A percentile compares a stretch with the other conserved stretches of the same genome.
phyloP scores from a whole-genome alignment of 225 moss, liverwort and hornwort species.

The Sphagnum tenellum region DNA sequence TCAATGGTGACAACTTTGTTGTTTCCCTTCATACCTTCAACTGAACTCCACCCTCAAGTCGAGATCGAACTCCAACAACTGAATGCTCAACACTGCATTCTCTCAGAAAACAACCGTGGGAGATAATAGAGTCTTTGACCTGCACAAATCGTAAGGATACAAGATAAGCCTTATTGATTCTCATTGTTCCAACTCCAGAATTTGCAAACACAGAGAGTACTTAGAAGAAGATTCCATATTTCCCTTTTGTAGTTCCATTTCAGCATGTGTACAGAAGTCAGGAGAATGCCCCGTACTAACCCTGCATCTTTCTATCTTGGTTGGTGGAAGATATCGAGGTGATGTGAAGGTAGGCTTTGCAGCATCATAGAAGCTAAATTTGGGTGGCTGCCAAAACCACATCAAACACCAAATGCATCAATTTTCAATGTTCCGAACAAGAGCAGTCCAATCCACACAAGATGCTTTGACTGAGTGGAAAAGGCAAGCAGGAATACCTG shows the following conservation, averaged over 20 bases:
- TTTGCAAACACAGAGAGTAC: too few species aligned
- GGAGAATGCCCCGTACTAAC: conserved; percentile 3
- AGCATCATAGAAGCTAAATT: conserved; percentile 49
- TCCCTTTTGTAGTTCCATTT: too few species aligned
- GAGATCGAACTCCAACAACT: conserved; percentile 47
- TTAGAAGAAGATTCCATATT: too few species aligned
- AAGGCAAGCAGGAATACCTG: too few species aligned
- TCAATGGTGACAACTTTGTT: not conserved
- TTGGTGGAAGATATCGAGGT: conserved; percentile 36
- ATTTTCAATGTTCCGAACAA: too few species aligned
- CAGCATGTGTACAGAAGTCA: too few species aligned
- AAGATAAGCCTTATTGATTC: not conserved
- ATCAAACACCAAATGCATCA: not conserved
- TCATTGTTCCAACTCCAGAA: too few species aligned
- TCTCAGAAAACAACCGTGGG: conserved; percentile 62
- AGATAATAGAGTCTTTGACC: conserved; percentile 49
- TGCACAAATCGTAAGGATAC: conserved; percentile 2
- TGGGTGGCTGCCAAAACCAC: conserved; percentile 10
- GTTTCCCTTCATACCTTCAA: conserved; percentile 15
- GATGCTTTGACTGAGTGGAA: too few species aligned
- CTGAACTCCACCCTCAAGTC: conserved; percentile 40
- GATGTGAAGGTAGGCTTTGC: conserved; percentile 35
- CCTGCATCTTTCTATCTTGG: conserved; percentile 49
- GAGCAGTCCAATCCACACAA: too few species aligned
- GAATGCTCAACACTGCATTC: conserved; percentile 41